These are phyloP conservation scores for Hansenula sp. DNA, from an alignment of 1,139 yeast genomes.

Conservation along the genomic window DNA sequence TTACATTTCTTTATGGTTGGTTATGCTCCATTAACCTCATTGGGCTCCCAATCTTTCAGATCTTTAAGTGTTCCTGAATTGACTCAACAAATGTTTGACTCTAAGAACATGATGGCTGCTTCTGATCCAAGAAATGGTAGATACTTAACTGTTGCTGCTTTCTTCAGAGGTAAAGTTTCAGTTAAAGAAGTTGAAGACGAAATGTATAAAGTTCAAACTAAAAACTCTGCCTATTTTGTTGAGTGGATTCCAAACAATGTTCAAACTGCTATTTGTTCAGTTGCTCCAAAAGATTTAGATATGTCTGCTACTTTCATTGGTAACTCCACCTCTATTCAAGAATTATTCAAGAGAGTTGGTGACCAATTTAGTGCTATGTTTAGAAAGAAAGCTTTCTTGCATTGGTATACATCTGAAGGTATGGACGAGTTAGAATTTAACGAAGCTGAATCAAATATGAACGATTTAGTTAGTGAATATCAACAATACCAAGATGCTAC, in stretches of 20 bases:
- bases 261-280: conserved; percentile 97
- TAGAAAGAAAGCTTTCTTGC: conserved; percentile 97
- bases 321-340: conserved; percentile 96
- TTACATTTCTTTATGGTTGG: conserved; percentile 98
- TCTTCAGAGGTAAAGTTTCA: conserved; percentile 97
- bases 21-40: conserved; percentile 92
- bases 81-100: conserved; percentile 96
- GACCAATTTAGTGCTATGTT: conserved; percentile 96
- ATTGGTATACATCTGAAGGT: conserved; percentile 98
- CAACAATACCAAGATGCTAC: conserved; percentile 95
- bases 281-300: conserved; percentile 84
- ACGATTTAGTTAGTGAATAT: conserved; percentile 96
- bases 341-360: conserved; percentile 97
- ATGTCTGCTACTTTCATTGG: conserved; percentile 94
- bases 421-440: conserved; percentile 93
- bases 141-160: conserved; percentile 96
- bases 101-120: conserved; percentile 97
- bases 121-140: conserved; percentile 96
- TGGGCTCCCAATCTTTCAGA: conserved; percentile 90
- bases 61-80: conserved; percentile 86
- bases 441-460: conserved; percentile 91
- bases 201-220: conserved; percentile 87
- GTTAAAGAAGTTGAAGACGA: conserved; percentile 96
- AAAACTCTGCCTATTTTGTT: conserved; percentile 92
- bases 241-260: conserved; percentile 99